Conservation (phyloP, 495 filamentous ascomycete species). For the Antarctomyces pellizariae region DNA sequence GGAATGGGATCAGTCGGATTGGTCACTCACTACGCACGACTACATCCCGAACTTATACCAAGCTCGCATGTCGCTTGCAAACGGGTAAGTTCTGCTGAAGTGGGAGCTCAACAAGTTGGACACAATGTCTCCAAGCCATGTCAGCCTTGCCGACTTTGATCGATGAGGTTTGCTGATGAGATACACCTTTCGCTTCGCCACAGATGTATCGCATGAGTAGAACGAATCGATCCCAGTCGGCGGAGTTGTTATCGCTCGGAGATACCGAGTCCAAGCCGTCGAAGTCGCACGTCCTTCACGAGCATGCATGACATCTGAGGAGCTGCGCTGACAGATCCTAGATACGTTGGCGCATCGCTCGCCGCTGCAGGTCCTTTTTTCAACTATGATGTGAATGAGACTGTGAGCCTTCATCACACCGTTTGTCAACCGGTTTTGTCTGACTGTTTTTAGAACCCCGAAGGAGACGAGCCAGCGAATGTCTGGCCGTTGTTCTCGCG, state of each 20-base stretch:
- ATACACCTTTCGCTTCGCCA: too few relatives aligned
- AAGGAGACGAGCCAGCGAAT: constrained; percentile 27
- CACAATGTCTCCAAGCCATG: too few relatives aligned
- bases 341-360: constrained; percentile 25
- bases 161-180: not conserved
- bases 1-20: constrained; percentile 45
- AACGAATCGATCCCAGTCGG: too few relatives aligned
- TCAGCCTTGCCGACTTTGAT: not conserved
- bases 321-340: constrained; percentile 1
- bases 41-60: constrained; percentile 38
- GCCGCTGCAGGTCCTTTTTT: constrained; percentile 47
- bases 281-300: too few relatives aligned
- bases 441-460: too few relatives aligned
- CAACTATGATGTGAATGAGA: constrained; percentile 26
- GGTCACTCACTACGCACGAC: constrained; percentile 30
- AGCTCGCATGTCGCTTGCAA: constrained; percentile 37
- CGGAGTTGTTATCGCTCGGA: too few relatives aligned
- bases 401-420: constrained; percentile 4
- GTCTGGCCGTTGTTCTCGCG: constrained; percentile 53
- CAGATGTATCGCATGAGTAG: too few relatives aligned
- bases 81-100: constrained; percentile 20
- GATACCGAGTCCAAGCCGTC: too few relatives aligned
- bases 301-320: too few relatives aligned
- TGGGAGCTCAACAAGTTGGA: too few relatives aligned
- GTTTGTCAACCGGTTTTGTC: too few relatives aligned